Percentiles rank a stretch among this genome's conserved stretches.
Evolutionary conservation across 768 basidiomycete species (phyloP).

Genomic region (Amyloporia xantha): DNA sequence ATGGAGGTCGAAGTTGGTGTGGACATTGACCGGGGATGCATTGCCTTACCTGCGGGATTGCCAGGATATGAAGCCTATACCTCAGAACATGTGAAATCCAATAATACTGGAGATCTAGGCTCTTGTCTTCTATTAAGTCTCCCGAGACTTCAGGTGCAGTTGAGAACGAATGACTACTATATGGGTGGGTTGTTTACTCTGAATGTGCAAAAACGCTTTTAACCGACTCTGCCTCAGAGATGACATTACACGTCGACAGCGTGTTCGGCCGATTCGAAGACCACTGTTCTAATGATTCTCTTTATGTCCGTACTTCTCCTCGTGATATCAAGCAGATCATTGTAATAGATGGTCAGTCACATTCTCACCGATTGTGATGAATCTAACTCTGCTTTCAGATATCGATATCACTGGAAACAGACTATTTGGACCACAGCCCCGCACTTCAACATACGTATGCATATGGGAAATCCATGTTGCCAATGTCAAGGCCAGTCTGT

Average conservation of each 20-base stretch:
- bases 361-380: too few relatives aligned
- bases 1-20: slow-evolving; percentile 69
- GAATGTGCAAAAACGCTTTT: neutral
- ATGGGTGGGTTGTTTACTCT: slow-evolving; percentile 54
- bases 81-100: slow-evolving; percentile 14
- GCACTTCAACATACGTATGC: slow-evolving; percentile 81
- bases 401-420: slow-evolving; percentile 78
- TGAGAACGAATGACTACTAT: slow-evolving; percentile 79
- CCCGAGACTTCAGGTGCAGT: slow-evolving; percentile 67
- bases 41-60: slow-evolving; percentile 62
- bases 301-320: slow-evolving; percentile 21
- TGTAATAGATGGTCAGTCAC: slow-evolving; percentile 45
- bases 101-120: slow-evolving; percentile 37
- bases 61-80: slow-evolving; percentile 49
- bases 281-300: slow-evolving; percentile 39
- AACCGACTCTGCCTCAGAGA: slow-evolving; percentile 39
- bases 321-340: slow-evolving; percentile 22
- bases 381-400: slow-evolving; percentile 36
- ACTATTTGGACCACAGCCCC: slow-evolving; percentile 84
- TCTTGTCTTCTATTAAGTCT: slow-evolving; percentile 48
- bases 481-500: slow-evolving; percentile 46
- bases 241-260: slow-evolving; percentile 68
- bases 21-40: slow-evolving; percentile 40
- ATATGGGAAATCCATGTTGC: slow-evolving; percentile 88
- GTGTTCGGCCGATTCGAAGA: slow-evolving; percentile 45